Base-by-base conservation (phyloP, 1,284 basidiomycete species). In the Cryptococcus sp. region DNA sequence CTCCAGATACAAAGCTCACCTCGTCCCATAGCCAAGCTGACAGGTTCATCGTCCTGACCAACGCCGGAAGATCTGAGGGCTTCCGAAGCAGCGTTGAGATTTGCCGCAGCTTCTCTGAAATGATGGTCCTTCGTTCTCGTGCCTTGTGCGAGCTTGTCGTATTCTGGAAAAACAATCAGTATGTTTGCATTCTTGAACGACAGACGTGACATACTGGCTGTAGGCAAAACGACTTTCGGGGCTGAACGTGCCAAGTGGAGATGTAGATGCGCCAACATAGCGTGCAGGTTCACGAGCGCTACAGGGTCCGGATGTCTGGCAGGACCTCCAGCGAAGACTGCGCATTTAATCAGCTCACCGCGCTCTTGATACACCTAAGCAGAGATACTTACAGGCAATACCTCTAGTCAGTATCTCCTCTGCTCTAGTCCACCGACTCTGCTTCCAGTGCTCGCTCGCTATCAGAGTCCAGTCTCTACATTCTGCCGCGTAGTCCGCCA, bases 231-330 rank as follows among this genome's bases (percentile, higher is more conserved):
- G 5, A 88, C 71, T 71, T 92, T 94, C 0, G 93, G 93, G 15
- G 91, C 91, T 54, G 83, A 84, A 31, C 89, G 84, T 1, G 91
- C 88, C 64, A 86, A 82, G 1, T 88, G 85, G 57, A 95, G 84
- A 58, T 89, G 85, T 49, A 94, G 84, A 75, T 92, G 93, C 1
- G 91, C 91, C 22, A 91, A 81, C 57, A 95, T 82, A 20, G 88
- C 84, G 64, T 90, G 87, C 53, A 93, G 82, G 8, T 89, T 87
- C 25, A 77, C 67, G 27, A 74, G 56, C 0, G 74, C 75, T 11
- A 65, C 64, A 27, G 61, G 59, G 59, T 78, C 22, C 82, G 84
- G 53, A 85, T 65, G 65, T 20, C 73, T 42, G 8, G 65, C 68
- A 6, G 57, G 31, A 49, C 61, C 59, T 47, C 64, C 67, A 35